Conservation (phyloP, 495 filamentous ascomycete genomes). For the Daldinia caldariorum region DNA sequence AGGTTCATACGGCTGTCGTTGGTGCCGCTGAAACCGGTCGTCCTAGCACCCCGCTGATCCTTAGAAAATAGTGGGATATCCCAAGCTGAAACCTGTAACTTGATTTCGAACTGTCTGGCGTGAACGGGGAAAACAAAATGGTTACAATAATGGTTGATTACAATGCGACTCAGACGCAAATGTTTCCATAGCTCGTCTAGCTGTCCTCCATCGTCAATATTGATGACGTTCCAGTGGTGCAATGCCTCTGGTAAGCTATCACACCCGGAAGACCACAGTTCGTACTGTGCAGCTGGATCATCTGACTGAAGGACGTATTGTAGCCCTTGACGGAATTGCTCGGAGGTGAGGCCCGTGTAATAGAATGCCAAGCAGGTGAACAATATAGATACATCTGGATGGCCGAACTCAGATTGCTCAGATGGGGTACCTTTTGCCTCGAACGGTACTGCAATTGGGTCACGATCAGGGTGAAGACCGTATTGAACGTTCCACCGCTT, state of each 20-base stretch:
- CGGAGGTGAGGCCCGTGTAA: conserved; percentile 55
- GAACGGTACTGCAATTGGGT: conserved; percentile 61
- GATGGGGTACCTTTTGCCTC: conserved; percentile 63
- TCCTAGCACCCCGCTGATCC: conserved; percentile 38
- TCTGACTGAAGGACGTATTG: conserved; percentile 59
- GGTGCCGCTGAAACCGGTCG: conserved; percentile 66
- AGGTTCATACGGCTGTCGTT: conserved; percentile 62
- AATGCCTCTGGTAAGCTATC: conserved; percentile 54
- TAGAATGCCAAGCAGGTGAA: conserved; percentile 65
- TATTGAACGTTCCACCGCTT: conserved; percentile 61
- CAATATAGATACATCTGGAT: conserved; percentile 65
- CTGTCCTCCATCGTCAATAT: conserved; percentile 60
- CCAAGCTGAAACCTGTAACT: conserved; percentile 64
- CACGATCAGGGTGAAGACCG: conserved; percentile 53
- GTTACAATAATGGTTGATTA: conserved; percentile 64
- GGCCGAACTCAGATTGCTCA: conserved; percentile 62
- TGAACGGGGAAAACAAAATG: conserved; percentile 64
- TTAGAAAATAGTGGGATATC: conserved; percentile 57
- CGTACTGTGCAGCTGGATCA: conserved; percentile 61
- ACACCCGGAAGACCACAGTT: conserved; percentile 53
- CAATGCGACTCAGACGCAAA: conserved; percentile 49
- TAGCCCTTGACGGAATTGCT: conserved; percentile 55
- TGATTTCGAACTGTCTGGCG: conserved; percentile 63
- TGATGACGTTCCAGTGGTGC: conserved; percentile 59
- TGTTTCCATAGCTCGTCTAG: conserved; percentile 54